Base-by-base conservation (phyloP, 176 grass and related monocot species). In the Otatea glauca region DNA sequence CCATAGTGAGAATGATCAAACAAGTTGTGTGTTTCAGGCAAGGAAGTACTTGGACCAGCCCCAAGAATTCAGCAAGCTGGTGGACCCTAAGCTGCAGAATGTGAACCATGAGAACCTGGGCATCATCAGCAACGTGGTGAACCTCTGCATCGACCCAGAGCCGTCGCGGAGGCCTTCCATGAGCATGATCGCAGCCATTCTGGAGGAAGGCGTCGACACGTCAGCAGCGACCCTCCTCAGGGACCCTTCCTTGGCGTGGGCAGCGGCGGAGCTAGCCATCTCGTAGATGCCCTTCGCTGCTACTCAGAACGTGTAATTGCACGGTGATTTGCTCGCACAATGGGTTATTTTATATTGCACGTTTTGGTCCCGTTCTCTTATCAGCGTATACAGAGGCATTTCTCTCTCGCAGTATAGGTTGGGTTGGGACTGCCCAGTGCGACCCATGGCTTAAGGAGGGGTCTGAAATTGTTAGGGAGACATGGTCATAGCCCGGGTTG, bases 181-280 rank as follows among this genome's bases (percentile, higher is more conserved):
- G 93, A 87, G 88, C 85, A 89, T 86, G 81, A 89, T 96, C 86
- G 61, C 86, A 21, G 90, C 92, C 69, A 91, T 99, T 74, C 74
- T 99, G 54, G 97, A 96, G 78, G 88, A 91, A 77, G 93, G 91
- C 65, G 79, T 99, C 23, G 92, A 96, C 81, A 81, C 81, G 56
- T 94, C 93, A 12, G 56, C 84, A 15, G 77, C 92, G 14, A 90
- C 89, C 24, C 7, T 92, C 43, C 76, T 94, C 53, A 73, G 86
- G 78, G 86, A 94, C 13, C 92, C 91, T 60, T 88, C 92, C 43
- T 45, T 96, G 81, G 93, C 93, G 1, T 99, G 97, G 97, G 93
- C 97, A 6, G 91, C 94, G 90, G 91, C 93, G 17, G 91, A 98
- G 86, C 79, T 98, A 48, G 82, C 85, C 42, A 84, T 86, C 75